Evolutionary conservation across 441 rosid genomes (phyloP).

Genomic region (Jatropha podagrica): DNA sequence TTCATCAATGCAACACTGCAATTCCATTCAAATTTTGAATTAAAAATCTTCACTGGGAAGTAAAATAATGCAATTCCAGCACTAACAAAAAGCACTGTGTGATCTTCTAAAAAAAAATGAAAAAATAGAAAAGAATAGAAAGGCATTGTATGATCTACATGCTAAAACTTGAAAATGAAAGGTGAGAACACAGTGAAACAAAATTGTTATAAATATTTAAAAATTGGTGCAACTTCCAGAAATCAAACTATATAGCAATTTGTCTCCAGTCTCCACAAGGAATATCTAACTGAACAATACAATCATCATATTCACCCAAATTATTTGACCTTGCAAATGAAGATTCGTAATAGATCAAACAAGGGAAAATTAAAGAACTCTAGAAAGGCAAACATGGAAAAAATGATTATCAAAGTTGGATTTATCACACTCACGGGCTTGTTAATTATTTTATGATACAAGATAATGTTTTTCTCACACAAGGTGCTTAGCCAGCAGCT

Average conservation of each 20-base stretch:
- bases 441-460: too few species aligned
- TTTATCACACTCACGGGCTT: background rate
- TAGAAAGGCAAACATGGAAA: background rate
- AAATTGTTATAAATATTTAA: background rate
- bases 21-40: constrained; percentile 20
- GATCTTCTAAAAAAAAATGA: too few species aligned
- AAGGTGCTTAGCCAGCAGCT: too few species aligned
- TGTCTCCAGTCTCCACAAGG: background rate
- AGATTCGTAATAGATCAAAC: background rate
- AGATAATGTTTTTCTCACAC: too few species aligned
- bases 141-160: background rate
- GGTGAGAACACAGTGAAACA: background rate
- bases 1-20: constrained; percentile 74
- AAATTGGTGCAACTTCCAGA: background rate
- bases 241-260: background rate
- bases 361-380: background rate
- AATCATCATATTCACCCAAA: background rate
- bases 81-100: too few species aligned
- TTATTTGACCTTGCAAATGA: background rate
- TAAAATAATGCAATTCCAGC: background rate
- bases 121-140: too few species aligned
- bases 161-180: background rate
- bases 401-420: background rate
- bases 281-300: background rate
- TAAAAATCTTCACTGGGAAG: background rate